Conservation (phyloP, 768 basidiomycete genomes). For the Pisolithus tinctorius region DNA sequence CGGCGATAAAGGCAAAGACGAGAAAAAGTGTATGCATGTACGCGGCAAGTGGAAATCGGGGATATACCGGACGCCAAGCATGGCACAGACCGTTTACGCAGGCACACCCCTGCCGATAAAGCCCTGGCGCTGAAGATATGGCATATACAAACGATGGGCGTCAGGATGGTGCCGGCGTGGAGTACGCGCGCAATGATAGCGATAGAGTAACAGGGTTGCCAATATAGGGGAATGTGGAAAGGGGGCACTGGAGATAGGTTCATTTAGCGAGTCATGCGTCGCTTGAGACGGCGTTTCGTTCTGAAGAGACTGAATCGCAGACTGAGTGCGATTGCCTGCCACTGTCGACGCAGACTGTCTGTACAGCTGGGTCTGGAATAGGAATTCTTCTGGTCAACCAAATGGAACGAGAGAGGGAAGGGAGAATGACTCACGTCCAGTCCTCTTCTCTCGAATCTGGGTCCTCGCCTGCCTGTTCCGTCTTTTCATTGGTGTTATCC, state of each 20-base stretch:
- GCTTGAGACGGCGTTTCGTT: conserved; percentile 33
- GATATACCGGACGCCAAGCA: too few relatives aligned
- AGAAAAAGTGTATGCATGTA: neutral
- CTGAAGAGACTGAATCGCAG: conserved; percentile 55
- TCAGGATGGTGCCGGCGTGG: too few relatives aligned
- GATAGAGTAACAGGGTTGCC: conserved; percentile 17
- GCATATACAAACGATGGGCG: too few relatives aligned
- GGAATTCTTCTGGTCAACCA: neutral
- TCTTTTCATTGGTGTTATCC: conserved; percentile 17
- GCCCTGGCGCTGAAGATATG: too few relatives aligned
- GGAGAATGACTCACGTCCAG: conserved; percentile 24
- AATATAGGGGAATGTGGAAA: conserved; percentile 8
- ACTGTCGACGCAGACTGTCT: conserved; percentile 46
- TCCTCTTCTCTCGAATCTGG: conserved; percentile 17
- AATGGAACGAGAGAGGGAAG: neutral
- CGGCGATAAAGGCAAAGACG: conserved; percentile 7
- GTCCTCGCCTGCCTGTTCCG: neutral
- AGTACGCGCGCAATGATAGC: too few relatives aligned
- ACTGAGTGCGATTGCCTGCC: conserved; percentile 53
- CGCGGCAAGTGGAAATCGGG: conserved; percentile 1
- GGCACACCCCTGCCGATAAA: too few relatives aligned
- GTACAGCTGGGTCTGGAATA: conserved; percentile 48
- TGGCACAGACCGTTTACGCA: too few relatives aligned
- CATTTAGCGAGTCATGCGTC: conserved; percentile 22
- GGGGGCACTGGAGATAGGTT: neutral